Percentiles rank a stretch among this genome's conserved stretches.
These are phyloP conservation scores for Apiospora saccharicola DNA, from an alignment of 2,329 filamentous ascomycete species.

Conservation along the genomic window DNA sequence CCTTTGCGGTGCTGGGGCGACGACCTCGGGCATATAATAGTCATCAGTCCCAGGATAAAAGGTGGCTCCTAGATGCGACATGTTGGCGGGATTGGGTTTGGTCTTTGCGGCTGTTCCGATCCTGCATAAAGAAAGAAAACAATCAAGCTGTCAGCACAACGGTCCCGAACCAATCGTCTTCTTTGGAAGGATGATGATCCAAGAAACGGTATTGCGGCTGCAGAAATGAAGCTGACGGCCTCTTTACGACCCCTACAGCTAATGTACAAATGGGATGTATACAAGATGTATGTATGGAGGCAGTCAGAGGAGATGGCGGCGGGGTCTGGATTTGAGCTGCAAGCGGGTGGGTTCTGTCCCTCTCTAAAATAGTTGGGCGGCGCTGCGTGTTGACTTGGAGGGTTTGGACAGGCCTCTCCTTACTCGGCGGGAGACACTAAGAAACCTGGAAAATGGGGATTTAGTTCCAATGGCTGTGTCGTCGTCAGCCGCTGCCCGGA, in stretches of 20 bases:
- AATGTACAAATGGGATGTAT: slow-evolving; percentile 12
- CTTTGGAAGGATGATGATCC: slow-evolving; percentile 9
- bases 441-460: slow-evolving; percentile 11
- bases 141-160: slow-evolving; percentile 26
- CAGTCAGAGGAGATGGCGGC: slow-evolving; percentile 3
- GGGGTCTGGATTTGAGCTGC: slow-evolving; percentile 19
- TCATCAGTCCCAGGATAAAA: slow-evolving; percentile 68
- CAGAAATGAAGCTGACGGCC: slow-evolving; percentile 17
- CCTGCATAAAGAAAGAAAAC: slow-evolving; percentile 42
- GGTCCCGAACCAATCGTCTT: slow-evolving; percentile 15
- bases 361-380: slow-evolving; percentile 20
- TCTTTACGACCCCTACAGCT: slow-evolving; percentile 8
- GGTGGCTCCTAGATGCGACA: slow-evolving; percentile 61
- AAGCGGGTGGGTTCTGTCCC: slow-evolving; percentile 18
- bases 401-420: neutral
- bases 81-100: slow-evolving; percentile 47
- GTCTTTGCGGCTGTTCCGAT: slow-evolving; percentile 39
- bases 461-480: slow-evolving; percentile 19
- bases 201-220: slow-evolving; percentile 16
- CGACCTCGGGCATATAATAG: slow-evolving; percentile 67
- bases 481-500: slow-evolving; percentile 7
- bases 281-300: slow-evolving; percentile 1
- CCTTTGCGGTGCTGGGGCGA: slow-evolving; percentile 66
- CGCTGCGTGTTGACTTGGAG: neutral
- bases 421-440: slow-evolving; percentile 2